Percentiles rank a stretch among this genome's conserved stretches.
Conservation (phyloP, 1,139 yeast genomes). For the Ogataea hybrid region DNA sequence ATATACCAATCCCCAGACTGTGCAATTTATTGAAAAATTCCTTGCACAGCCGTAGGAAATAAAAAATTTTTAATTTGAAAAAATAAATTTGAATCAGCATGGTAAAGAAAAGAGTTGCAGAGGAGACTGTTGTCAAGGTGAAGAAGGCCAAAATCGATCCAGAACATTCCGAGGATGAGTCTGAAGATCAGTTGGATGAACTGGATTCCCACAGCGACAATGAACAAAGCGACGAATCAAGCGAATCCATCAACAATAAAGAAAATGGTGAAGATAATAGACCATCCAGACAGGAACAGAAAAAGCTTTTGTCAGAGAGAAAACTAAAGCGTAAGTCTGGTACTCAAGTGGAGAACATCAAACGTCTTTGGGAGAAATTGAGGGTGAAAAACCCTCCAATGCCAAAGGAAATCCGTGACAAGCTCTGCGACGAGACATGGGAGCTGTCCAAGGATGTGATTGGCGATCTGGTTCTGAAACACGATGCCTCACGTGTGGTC, state of each 20-base stretch:
- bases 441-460: constrained; percentile 71
- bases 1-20: constrained; percentile 30
- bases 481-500: constrained; percentile 94
- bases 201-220: constrained; percentile 24
- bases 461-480: constrained; percentile 86
- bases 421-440: constrained; percentile 85
- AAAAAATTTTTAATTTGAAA: constrained; percentile 11
- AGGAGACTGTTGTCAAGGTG: constrained; percentile 4
- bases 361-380: constrained; percentile 85
- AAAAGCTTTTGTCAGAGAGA: constrained; percentile 74
- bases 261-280: constrained; percentile 32
- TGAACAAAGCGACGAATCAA: constrained; percentile 31
- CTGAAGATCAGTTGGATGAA: constrained; percentile 20
- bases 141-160: constrained; percentile 23
- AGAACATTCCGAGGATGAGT: constrained; percentile 18
- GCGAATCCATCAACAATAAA: constrained; percentile 28
- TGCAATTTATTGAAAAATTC: constrained; percentile 19
- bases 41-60: constrained; percentile 11
- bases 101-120: constrained; percentile 9
- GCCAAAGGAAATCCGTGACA: constrained; percentile 74
- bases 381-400: constrained; percentile 84
- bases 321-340: constrained; percentile 87
- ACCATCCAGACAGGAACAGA: constrained; percentile 83
- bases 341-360: constrained; percentile 78
- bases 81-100: constrained; percentile 4